These are phyloP conservation scores for Entoloma clypeatum DNA, from an alignment of 1,284 basidiomycete genomes.

Conservation along the genomic window DNA sequence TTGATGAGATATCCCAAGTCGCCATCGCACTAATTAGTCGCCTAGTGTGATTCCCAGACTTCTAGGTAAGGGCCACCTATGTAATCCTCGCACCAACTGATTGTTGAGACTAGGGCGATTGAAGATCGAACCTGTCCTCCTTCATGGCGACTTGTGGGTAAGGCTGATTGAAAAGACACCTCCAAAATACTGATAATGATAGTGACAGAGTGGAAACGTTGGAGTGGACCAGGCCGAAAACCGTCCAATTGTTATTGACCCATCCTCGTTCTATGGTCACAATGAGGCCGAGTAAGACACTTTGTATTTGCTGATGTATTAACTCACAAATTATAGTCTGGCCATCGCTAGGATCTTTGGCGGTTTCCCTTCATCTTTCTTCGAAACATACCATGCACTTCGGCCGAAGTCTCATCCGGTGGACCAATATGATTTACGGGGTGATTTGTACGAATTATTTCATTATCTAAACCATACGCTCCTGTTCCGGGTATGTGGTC, in stretches of 20 bases:
- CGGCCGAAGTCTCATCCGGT: conserved; percentile 67
- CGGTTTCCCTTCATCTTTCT: conserved; percentile 71
- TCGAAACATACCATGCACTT: conserved; percentile 66
- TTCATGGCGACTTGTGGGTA: conserved; percentile 89
- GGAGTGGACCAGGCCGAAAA: conserved; percentile 54
- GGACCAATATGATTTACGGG: conserved; percentile 66
- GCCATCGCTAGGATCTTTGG: conserved; percentile 85
- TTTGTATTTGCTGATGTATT: background rate
- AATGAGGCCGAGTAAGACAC: conserved; percentile 77
- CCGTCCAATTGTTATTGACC: conserved; percentile 77
- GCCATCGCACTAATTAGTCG: background rate
- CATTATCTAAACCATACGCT: conserved; percentile 85
- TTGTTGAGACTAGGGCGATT: conserved; percentile 36
- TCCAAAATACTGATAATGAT: conserved; percentile 9
- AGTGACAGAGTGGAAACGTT: conserved; percentile 64
- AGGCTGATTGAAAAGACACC: conserved; percentile 16
- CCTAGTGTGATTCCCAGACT: conserved; percentile 74
- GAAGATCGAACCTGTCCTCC: conserved; percentile 66
- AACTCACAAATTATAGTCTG: conserved; percentile 41
- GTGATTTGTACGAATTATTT: conserved; percentile 78
- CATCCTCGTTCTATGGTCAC: conserved; percentile 81
- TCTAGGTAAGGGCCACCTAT: conserved; percentile 38
- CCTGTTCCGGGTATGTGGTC: conserved; percentile 62
- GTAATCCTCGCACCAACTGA: background rate
- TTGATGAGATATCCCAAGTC: background rate